Percentiles rank a stretch among this genome's conserved stretches.
Evolutionary conservation across 2,329 filamentous ascomycete genomes (phyloP).

Genomic region (Curvularia sp.): DNA sequence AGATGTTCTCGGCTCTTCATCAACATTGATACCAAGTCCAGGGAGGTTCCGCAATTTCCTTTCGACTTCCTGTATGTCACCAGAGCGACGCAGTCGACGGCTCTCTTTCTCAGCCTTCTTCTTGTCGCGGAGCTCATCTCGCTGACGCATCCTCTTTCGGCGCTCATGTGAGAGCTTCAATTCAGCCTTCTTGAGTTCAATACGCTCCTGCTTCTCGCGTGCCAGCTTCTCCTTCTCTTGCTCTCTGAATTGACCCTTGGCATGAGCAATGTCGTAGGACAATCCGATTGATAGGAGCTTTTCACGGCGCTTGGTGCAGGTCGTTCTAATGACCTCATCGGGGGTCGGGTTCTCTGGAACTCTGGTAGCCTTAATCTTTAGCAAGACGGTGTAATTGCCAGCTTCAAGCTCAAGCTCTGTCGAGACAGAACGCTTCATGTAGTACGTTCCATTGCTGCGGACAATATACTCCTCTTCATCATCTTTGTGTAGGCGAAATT

Average conservation of each 20-base stretch:
- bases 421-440: slow-evolving; percentile 76
- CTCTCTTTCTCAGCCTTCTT: slow-evolving; percentile 47
- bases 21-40: slow-evolving; percentile 46
- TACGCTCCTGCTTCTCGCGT: slow-evolving; percentile 48
- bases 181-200: slow-evolving; percentile 45
- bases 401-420: slow-evolving; percentile 77
- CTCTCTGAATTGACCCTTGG: slow-evolving; percentile 65
- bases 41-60: slow-evolving; percentile 38
- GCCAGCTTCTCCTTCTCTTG: slow-evolving; percentile 57
- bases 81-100: slow-evolving; percentile 28
- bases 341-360: slow-evolving; percentile 59
- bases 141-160: slow-evolving; percentile 46
- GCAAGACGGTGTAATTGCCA: slow-evolving; percentile 76
- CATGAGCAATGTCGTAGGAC: slow-evolving; percentile 74
- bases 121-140: slow-evolving; percentile 47
- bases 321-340: slow-evolving; percentile 71
- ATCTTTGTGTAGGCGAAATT: slow-evolving; percentile 66
- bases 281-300: slow-evolving; percentile 76
- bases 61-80: slow-evolving; percentile 38
- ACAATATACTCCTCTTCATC: slow-evolving; percentile 67
- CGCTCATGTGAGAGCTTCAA: slow-evolving; percentile 50
- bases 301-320: slow-evolving; percentile 69
- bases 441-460: slow-evolving; percentile 62
- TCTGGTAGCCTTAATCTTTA: slow-evolving; percentile 76
- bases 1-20: slow-evolving; percentile 39